A percentile compares a stretch with the other conserved stretches of the same genome.
Evolutionary conservation across 2,329 filamentous ascomycete species (phyloP).

Genomic region (Phaeoacremonium minimum): DNA sequence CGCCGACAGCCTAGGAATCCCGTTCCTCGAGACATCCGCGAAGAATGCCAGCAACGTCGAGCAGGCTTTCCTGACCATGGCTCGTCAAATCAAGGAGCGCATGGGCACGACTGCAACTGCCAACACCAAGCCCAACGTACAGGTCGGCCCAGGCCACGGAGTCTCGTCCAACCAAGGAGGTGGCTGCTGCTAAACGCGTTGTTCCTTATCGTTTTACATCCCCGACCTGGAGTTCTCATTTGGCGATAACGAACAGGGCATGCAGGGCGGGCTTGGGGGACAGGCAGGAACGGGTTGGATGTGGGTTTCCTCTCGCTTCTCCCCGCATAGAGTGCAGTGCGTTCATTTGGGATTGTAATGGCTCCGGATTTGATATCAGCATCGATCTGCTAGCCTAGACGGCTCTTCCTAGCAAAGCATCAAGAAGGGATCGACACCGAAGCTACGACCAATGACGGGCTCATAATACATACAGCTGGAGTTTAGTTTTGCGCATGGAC

Average conservation of each 20-base stretch:
- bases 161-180: constrained; percentile 82
- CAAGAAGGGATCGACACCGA: too few species aligned
- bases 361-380: too few species aligned
- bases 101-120: constrained; percentile 95
- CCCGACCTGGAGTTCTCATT: not conserved
- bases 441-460: not conserved
- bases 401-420: too few species aligned
- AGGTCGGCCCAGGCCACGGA: constrained; percentile 91
- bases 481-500: not conserved
- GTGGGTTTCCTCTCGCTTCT: not conserved
- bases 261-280: not conserved
- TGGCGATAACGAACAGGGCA: not conserved
- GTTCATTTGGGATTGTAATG: not conserved
- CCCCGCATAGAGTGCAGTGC: not conserved
- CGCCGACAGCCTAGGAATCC: constrained; percentile 95
- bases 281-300: not conserved
- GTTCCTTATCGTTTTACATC: not conserved
- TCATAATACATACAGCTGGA: not conserved
- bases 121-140: constrained; percentile 98
- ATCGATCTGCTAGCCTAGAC: too few species aligned
- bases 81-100: constrained; percentile 98
- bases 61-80: constrained; percentile 99
- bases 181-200: constrained; percentile 78
- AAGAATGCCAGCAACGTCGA: constrained; percentile 99
- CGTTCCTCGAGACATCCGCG: constrained; percentile 98